Evolutionary conservation across 306 rosid species (phyloP).

Genomic region (Hylodesmum podocarpum): DNA sequence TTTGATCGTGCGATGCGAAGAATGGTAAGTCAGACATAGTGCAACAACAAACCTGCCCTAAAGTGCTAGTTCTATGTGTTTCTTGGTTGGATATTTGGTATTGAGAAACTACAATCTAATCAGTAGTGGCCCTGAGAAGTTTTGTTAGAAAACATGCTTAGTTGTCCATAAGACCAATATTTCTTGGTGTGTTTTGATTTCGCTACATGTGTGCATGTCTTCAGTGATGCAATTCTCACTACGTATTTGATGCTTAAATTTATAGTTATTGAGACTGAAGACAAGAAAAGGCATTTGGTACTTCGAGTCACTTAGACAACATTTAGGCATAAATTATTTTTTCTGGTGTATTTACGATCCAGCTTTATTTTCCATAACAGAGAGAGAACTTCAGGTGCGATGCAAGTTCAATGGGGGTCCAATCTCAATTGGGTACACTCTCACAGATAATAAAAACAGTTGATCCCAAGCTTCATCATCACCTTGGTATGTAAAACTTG

Average conservation of each 20-base stretch:
- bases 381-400: conserved; percentile 83
- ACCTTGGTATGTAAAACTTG: conserved; percentile 66
- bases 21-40: conserved; percentile 57
- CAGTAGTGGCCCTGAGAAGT: background rate
- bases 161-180: background rate
- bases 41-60: background rate
- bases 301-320: background rate
- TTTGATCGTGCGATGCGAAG: conserved; percentile 92
- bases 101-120: conserved; percentile 16
- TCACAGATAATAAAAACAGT: conserved; percentile 87
- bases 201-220: background rate
- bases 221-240: background rate
- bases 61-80: conserved; percentile 16
- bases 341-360: conserved; percentile 31
- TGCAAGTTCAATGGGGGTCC: conserved; percentile 86
- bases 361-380: conserved; percentile 50
- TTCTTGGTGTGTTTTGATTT: background rate
- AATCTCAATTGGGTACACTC: conserved; percentile 83
- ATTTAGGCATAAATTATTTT: conserved; percentile 10
- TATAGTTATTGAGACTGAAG: background rate
- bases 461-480: conserved; percentile 95
- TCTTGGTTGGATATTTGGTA: conserved; percentile 17
- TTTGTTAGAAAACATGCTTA: background rate
- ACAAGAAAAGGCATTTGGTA: conserved; percentile 12
- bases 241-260: background rate